Conservation (phyloP, 1,139 yeast species). For the Candida sp. region DNA sequence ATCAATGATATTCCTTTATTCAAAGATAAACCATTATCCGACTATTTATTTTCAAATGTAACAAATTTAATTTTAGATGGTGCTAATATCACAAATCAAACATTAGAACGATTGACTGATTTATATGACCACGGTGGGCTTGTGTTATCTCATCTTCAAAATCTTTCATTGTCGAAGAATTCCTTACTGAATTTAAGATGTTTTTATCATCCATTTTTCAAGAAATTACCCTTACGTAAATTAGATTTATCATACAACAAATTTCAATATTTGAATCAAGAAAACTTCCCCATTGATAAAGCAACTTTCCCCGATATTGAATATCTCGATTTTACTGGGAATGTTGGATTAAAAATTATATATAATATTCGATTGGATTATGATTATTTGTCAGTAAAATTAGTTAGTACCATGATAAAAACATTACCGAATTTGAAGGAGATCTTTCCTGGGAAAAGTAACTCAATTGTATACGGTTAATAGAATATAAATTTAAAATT, state of each 20-base stretch:
- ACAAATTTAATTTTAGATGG: constrained; percentile 9
- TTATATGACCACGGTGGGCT: constrained; percentile 5
- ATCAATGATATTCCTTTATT: constrained; percentile 8
- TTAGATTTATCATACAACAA: constrained; percentile 10
- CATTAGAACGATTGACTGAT: constrained; percentile 8
- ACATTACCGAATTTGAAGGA: not conserved
- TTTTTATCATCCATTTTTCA: constrained; percentile 6
- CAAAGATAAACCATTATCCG: constrained; percentile 6
- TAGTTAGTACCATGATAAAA: not conserved
- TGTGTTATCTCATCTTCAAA: constrained; percentile 2
- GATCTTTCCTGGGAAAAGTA: not conserved
- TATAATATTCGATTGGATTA: constrained; percentile 4
- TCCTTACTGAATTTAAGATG: constrained; percentile 9
- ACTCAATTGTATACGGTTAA: not conserved
- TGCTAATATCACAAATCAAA: constrained; percentile 10
- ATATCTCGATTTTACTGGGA: constrained; percentile 8
- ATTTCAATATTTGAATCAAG: constrained; percentile 8
- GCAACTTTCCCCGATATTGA: constrained; percentile 5
- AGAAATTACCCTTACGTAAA: constrained; percentile 6
- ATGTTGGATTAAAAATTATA: constrained; percentile 7
- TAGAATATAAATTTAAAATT: no score
- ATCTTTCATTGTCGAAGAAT: constrained; percentile 8
- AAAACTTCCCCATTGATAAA: constrained; percentile 8
- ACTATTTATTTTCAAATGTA: constrained; percentile 7
- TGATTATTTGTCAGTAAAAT: constrained; percentile 5